Evolutionary conservation across 441 rosid genomes (phyloP), one percentile per base, ranked within the genome.

Genomic region (Croton laevigatus): DNA sequence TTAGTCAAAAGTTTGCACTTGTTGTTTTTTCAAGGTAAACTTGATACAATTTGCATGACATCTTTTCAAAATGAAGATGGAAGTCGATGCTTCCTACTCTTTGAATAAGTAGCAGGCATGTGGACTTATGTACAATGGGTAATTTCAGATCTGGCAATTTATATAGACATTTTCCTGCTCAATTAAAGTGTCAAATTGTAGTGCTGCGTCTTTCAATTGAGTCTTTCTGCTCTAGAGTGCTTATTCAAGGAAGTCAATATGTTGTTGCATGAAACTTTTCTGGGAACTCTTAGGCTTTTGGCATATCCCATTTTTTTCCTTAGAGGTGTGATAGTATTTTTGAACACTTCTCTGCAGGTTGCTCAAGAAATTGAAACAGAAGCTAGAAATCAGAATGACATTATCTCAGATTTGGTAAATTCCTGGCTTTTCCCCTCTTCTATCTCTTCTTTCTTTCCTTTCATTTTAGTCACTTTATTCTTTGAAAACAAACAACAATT

Each of bases 361-460:
- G 82, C 82, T 65, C 79, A 69, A 79, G 82, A 79, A 62, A 79
- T 79, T 38, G 79, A 75, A 75, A 69, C 79, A 27, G 82, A 79
- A 79, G 65, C 75, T 42, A 74, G 76, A 62, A 20, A 53, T 65
- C 82, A 75, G 67, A 79, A 73, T 75, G 79, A 72, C 57, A 20
- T 79, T 1, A 20, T 75, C 49, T 75, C 79, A 42, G 82, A 75
- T 68, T 69, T 79, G 79, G 82, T 79, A 75, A 61, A 27, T 71
- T 3, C 58, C 68, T 52, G 8, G 53, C 34, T 61, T 62, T 36
- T 36, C n/a, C 38, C 48, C 27, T 19, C 60, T 58, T 10, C 6
- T 22, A 8, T 32, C 59, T 17, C 34, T 22, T 48, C n/a, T 48
- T 48, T 5, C 53, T 12, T 48, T 48, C 62, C 36, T 49, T 5